These are phyloP conservation scores for Diaporthe capsici DNA, from an alignment of 2,329 filamentous ascomycete genomes.

Conservation along the genomic window DNA sequence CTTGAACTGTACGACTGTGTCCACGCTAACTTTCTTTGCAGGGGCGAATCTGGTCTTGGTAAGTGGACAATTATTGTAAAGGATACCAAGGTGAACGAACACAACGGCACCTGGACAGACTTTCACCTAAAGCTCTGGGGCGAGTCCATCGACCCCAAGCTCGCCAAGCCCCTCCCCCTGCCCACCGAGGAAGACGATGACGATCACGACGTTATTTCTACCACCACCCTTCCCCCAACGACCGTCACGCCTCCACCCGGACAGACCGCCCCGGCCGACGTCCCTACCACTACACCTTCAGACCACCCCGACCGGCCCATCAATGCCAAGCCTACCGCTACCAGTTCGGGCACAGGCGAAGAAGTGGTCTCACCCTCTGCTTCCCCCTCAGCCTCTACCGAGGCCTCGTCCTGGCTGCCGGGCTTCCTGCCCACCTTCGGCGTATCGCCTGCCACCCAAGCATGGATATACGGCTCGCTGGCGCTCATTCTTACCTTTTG, in stretches of 20 bases:
- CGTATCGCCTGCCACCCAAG: slow-evolving; percentile 86
- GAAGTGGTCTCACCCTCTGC: slow-evolving; percentile 48
- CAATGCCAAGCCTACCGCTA: slow-evolving; percentile 59
- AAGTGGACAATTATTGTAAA: slow-evolving; percentile 94
- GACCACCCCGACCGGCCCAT: slow-evolving; percentile 76
- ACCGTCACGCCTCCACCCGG: slow-evolving; percentile 73
- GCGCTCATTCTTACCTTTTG: slow-evolving; percentile 91
- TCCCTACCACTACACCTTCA: slow-evolving; percentile 59
- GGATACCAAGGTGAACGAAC: slow-evolving; percentile 83
- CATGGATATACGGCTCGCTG: slow-evolving; percentile 93
- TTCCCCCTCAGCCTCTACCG: slow-evolving; percentile 53
- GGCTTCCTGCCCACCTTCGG: slow-evolving; percentile 93
- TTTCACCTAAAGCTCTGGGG: slow-evolving; percentile 97
- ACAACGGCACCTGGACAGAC: slow-evolving; percentile 85
- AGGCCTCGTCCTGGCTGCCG: slow-evolving; percentile 78
- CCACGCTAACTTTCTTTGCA: slow-evolving; percentile 56
- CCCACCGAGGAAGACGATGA: slow-evolving; percentile 87
- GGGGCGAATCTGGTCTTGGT: slow-evolving; percentile 89
- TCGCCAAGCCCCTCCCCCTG: slow-evolving; percentile 82
- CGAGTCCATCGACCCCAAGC: slow-evolving; percentile 82
- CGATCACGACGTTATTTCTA: slow-evolving; percentile 79
- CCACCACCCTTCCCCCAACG: slow-evolving; percentile 71
- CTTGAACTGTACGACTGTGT: background rate
- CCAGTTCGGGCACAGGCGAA: slow-evolving; percentile 48
- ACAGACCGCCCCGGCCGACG: slow-evolving; percentile 57